Conservation (phyloP, 352 stramenopile genomes). For the Phytophthora hibernalis region DNA sequence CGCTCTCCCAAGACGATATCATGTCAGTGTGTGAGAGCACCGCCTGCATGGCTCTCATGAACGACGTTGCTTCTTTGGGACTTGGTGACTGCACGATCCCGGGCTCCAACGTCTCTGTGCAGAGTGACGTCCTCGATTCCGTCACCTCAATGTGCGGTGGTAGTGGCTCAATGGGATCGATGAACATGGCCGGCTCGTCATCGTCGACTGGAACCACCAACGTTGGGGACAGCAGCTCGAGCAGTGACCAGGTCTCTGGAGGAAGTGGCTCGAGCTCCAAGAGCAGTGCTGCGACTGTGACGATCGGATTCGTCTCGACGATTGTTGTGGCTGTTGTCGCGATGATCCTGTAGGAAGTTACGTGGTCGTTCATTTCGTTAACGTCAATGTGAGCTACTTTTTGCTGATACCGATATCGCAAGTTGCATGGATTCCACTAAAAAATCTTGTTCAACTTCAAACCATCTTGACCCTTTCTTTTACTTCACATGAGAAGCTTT, state of each 20-base stretch:
- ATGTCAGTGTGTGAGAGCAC: slow-evolving; percentile 18
- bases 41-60: slow-evolving; percentile 25
- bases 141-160: slow-evolving; percentile 8
- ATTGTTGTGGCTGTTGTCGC: not conserved
- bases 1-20: slow-evolving; percentile 20
- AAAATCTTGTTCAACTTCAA: no score
- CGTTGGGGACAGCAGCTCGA: slow-evolving; percentile 26
- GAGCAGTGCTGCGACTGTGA: slow-evolving; percentile 7
- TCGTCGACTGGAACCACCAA: slow-evolving; percentile 5
- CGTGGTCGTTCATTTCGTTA: not conserved
- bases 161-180: slow-evolving; percentile 22
- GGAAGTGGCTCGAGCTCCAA: slow-evolving; percentile 11
- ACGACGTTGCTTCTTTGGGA: slow-evolving; percentile 14
- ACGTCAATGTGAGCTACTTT: slow-evolving; percentile 10
- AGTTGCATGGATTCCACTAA: no score
- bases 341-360: slow-evolving; percentile 13
- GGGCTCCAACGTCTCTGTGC: slow-evolving; percentile 26
- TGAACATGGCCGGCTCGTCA: slow-evolving; percentile 9
- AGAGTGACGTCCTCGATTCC: slow-evolving; percentile 24
- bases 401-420: not conserved
- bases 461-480: no score
- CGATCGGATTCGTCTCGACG: slow-evolving; percentile 3
- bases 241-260: slow-evolving; percentile 13
- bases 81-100: slow-evolving; percentile 38
- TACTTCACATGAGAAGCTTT: no score